Percentiles rank a stretch among this genome's conserved stretches.
These are phyloP conservation scores for Auricularia cornea DNA, from an alignment of 768 basidiomycete species.

Conservation along the genomic window DNA sequence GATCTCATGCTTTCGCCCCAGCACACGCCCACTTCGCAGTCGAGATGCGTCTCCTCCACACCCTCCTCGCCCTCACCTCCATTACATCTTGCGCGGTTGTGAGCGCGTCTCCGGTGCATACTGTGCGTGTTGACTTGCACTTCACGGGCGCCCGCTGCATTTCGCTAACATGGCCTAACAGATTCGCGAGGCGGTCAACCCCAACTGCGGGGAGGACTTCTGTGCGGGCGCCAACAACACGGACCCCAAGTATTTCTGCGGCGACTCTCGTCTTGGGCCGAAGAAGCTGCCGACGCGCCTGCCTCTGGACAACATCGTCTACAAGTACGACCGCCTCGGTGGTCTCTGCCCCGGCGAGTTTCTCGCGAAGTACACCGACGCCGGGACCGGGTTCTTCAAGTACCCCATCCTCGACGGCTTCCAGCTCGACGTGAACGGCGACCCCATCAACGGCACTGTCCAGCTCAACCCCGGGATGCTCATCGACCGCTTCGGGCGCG, in stretches of 20 bases:
- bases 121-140: too few relatives aligned
- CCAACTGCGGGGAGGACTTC: neutral
- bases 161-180: too few relatives aligned
- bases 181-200: neutral
- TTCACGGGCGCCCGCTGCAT: too few relatives aligned
- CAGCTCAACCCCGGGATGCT: conserved; percentile 5
- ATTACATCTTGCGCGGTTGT: too few relatives aligned
- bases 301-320: neutral
- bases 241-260: neutral
- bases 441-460: conserved; percentile 7
- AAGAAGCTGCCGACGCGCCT: neutral
- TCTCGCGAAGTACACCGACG: neutral
- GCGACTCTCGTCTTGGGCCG: neutral
- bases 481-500: conserved; percentile 10
- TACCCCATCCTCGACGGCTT: conserved; percentile 3
- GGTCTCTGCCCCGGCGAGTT: neutral
- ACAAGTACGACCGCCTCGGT: neutral
- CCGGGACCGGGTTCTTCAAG: neutral
- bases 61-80: too few relatives aligned
- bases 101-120: too few relatives aligned
- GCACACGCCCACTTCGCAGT: too few relatives aligned
- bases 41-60: too few relatives aligned
- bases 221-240: neutral
- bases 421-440: neutral
- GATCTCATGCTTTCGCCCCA: too few relatives aligned